A percentile compares a stretch with the other conserved stretches of the same genome.
Evolutionary conservation across 2,329 filamentous ascomycete genomes (phyloP).

Genomic region (Phialophora chinensis): DNA sequence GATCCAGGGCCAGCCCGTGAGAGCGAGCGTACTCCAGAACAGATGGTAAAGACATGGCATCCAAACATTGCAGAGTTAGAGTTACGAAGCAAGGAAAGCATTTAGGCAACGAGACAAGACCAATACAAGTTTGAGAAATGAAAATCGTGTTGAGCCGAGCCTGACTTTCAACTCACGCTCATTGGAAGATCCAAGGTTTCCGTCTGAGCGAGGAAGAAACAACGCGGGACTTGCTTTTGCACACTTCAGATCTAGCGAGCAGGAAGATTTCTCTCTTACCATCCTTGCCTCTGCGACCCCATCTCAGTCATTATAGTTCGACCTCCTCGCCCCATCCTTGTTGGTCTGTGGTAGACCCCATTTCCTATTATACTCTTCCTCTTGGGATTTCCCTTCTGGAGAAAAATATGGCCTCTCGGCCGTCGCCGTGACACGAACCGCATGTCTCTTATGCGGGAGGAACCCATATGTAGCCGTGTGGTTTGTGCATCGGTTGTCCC

Average conservation of each 20-base stretch:
- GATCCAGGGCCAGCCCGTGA: constrained; percentile 51
- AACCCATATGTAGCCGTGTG: constrained; percentile 55
- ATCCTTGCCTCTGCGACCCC: background rate
- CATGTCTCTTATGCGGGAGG: constrained; percentile 62
- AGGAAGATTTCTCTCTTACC: background rate
- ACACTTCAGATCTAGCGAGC: background rate
- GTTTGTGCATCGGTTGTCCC: constrained; percentile 67
- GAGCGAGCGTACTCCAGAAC: constrained; percentile 57
- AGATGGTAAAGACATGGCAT: constrained; percentile 44
- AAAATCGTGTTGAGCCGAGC: background rate
- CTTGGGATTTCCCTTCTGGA: constrained; percentile 56
- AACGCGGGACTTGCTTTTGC: background rate
- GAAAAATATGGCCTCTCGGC: constrained; percentile 57
- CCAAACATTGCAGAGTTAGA: background rate
- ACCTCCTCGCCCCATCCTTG: constrained; percentile 62
- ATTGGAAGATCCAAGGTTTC: background rate
- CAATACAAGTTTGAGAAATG: background rate
- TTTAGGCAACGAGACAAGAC: background rate
- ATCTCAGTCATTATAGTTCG: constrained; percentile 63
- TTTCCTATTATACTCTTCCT: constrained; percentile 57
- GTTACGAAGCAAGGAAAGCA: background rate
- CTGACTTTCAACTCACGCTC: background rate
- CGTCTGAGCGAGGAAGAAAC: background rate
- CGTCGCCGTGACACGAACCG: constrained; percentile 56
- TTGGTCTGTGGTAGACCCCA: constrained; percentile 59